Evolutionary conservation across 176 grass and related monocot species (phyloP), one percentile per base, ranked within the genome.

Genomic region (Carex kokanica): DNA sequence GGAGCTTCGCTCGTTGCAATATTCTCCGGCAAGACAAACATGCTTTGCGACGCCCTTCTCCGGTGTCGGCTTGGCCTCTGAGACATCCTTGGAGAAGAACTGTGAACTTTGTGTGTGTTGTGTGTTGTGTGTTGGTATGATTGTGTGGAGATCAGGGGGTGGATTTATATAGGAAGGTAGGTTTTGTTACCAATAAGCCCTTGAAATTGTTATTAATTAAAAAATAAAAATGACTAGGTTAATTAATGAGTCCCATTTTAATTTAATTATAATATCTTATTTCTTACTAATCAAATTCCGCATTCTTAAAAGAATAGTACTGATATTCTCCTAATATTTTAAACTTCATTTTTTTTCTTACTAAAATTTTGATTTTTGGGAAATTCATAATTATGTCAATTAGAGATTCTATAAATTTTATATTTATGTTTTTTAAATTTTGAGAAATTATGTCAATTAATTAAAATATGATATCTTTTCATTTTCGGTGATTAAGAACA

Each of bases 41-140:
- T 88, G 84, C 85, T 91, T 79, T 96, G 93, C 25, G 93, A 96
- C 64, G 88, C 87, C 83, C 93, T 73, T n/a, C 90, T 84, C 83
- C 89, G 93, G 86, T 96, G 93, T 0, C 90, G 86, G 17, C 81
- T 88, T 1, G 87, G 64, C 74, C 87, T 85, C 73, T 91, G 87
- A 60, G 93, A 96, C 88, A 79, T 79, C 14, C 54, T 79, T 59
- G 6, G 15, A 38, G 6, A 0, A 27, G 47, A 38, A 38, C 36
- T 6, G 36, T 38, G 36, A 38, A 38, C 36, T 53, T 10, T 53
- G 47, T 27, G 40, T 25, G 74, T 53, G 74, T 45, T 40, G 40
- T n/a, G 29, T 73, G 27, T 45, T 16, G 75, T 27, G 25, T 23
- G 16, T 52, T 31, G n/a, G 12, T 74, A 7, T 74, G 11, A 25